Evolutionary conservation across 495 filamentous ascomycete genomes (phyloP).

Genomic region (Talaromyces borbonicus): DNA sequence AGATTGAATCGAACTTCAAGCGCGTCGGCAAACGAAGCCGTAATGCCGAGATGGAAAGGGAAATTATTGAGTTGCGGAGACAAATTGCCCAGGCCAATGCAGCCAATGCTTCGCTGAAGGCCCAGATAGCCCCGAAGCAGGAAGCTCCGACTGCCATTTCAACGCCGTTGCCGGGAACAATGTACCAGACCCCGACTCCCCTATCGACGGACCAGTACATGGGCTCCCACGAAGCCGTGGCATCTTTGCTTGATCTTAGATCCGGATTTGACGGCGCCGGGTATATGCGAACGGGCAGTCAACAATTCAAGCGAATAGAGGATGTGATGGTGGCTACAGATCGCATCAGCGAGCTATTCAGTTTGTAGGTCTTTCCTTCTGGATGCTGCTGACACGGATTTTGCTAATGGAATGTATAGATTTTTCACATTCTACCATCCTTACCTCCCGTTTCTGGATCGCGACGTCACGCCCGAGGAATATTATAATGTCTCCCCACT

Average conservation of each 20-base stretch:
- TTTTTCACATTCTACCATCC: constrained; percentile 78
- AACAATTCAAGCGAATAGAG: constrained; percentile 48
- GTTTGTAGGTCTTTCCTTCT: constrained; percentile 38
- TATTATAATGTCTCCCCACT: constrained; percentile 66
- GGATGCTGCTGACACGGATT: not conserved
- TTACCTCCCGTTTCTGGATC: constrained; percentile 74
- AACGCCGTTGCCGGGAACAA: constrained; percentile 35
- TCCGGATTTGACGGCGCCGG: constrained; percentile 42
- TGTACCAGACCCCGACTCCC: constrained; percentile 35
- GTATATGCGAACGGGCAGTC: constrained; percentile 36
- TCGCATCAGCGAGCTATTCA: constrained; percentile 64
- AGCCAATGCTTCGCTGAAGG: constrained; percentile 35
- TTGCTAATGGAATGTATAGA: constrained; percentile 17
- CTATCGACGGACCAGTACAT: constrained; percentile 51
- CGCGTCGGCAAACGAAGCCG: constrained; percentile 82
- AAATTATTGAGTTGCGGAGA: constrained; percentile 52
- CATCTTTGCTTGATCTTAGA: constrained; percentile 65
- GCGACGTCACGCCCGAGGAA: constrained; percentile 57
- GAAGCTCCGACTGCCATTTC: constrained; percentile 43
- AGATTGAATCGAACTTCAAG: constrained; percentile 91
- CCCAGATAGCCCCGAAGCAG: constrained; percentile 39
- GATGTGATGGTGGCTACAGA: constrained; percentile 66
- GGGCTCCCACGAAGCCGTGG: constrained; percentile 78
- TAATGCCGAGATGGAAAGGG: constrained; percentile 81
- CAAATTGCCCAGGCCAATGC: constrained; percentile 48